Evolutionary conservation across 1,284 basidiomycete species (phyloP), one percentile per base, ranked within the genome.

Genomic region (Chalciporus piperatoides): DNA sequence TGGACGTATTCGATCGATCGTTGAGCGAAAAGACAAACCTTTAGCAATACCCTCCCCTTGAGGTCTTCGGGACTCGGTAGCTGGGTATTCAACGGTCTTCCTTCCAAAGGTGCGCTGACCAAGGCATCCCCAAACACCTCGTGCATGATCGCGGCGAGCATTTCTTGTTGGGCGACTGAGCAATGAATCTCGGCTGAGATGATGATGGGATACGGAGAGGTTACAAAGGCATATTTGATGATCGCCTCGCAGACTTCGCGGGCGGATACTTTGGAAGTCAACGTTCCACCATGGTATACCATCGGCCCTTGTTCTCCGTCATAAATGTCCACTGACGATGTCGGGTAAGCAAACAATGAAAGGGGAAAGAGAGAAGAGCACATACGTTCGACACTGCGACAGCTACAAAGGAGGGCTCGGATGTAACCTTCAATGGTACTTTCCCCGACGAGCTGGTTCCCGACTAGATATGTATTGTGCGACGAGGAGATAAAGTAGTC

Each of bases 401-500:
- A 97, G 25, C 92, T 87, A 50, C 90, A 89, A 43, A 97, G 75
- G 37, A 99, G 74, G 0, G 95, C 95, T 0, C 96, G 81, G 53
- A 97, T 93, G 64, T 98, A 99, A 0, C 96, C 96, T 63, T 98
- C 96, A 35, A 96, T 85, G 0, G 96, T 97, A 55, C 91, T 94
- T 47, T 89, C 86, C 2, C 97, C 96, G 8, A 95, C 82, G 50
- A 97, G 84, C 64, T 99, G 97, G 58, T 93, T 84, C 0, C 95
- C 95, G 10, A 97, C 86, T 4, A 99, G 83, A 62, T 99, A 99
- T 0, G 97, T 99, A 62, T 99, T 99, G 65, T 99, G 97, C 27
- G 92, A 96, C 14, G 92, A 90, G 4, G 92, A 94, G 60, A 98
- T 87, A 62, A 80, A 97, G 67, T 98, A 98, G 52, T 97, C 89